phyloP scores from a whole-genome alignment of 306 rosid species.

The Dalbergia cochinchinensis region DNA sequence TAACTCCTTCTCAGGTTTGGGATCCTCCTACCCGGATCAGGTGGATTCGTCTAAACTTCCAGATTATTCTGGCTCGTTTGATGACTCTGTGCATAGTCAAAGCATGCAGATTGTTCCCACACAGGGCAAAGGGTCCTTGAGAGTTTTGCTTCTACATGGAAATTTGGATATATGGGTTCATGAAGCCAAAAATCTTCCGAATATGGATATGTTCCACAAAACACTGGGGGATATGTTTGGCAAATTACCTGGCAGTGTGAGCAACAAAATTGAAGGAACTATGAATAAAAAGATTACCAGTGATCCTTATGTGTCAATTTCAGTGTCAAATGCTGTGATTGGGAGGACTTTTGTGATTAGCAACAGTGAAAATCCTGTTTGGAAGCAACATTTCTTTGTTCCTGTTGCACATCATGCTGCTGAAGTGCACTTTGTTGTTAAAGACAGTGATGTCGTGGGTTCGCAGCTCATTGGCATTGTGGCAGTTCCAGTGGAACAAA shows the following conservation, averaged over 20 bases:
- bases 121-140: slow-evolving; percentile 78
- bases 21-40: slow-evolving; percentile 43
- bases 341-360: slow-evolving; percentile 94
- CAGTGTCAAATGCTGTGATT: slow-evolving; percentile 75
- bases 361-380: slow-evolving; percentile 83
- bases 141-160: slow-evolving; percentile 86
- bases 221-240: slow-evolving; percentile 79
- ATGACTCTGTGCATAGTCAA: slow-evolving; percentile 63
- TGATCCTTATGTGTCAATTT: slow-evolving; percentile 87
- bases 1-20: slow-evolving; percentile 73
- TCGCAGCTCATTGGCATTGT: slow-evolving; percentile 85
- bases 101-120: slow-evolving; percentile 69
- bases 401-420: slow-evolving; percentile 83
- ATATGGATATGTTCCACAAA: slow-evolving; percentile 96
- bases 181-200: slow-evolving; percentile 81
- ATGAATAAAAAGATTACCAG: slow-evolving; percentile 76
- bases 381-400: slow-evolving; percentile 91
- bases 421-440: slow-evolving; percentile 88
- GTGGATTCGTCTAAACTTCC: slow-evolving; percentile 49
- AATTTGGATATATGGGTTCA: slow-evolving; percentile 86
- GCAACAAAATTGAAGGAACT: slow-evolving; percentile 76
- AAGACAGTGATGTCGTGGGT: slow-evolving; percentile 90
- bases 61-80: slow-evolving; percentile 58
- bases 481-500: slow-evolving; percentile 80
- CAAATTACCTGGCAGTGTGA: slow-evolving; percentile 73